Evolutionary conservation across 352 stramenopile genomes (phyloP), one percentile per base, ranked within the genome.

Genomic region (Peronospora tabacina): DNA sequence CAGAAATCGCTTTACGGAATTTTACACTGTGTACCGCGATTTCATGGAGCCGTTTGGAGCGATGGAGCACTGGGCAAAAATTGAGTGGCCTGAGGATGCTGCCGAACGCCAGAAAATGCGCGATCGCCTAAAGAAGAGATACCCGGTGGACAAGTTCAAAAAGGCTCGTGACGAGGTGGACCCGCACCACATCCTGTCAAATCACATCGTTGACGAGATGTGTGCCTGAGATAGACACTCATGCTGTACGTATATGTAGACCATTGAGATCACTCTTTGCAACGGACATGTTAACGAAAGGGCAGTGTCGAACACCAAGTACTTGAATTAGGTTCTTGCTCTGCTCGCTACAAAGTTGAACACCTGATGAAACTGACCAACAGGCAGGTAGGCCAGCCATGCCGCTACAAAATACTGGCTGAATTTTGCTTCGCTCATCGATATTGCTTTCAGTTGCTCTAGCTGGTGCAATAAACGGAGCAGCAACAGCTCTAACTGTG

Each of bases 1-100:
- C 44, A 95, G 84, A 22, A 55, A 92, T 20, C 67, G 78, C 19
- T 99, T 99, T 55, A 70, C 87, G 46, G 66, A 89, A 41, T 99
- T 98, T 61, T 95, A 95, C 53, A 71, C 83, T 28, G 69, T 92
- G 37, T 84, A 97, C 28, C 70, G 83, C 26, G 70, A 89, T 35
- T 78, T 98, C 26, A 94, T 92, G 67, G 77, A 90, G 38, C 79
- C 80, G 26, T 97, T 92, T 48, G 78, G 81, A 13, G 83, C 82
- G 2, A 85, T 87, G 15, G 91, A 94, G 58, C 96, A 99, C 61
- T 99, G 96, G 96, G 95, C 95, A 13, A 99, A 99, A 70, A 87
- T 98, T 45, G 95, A 98, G 69, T 78, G 84, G 65, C 80, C 84
- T 5, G 51, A 55, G 19, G 82, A 81, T 62, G 52, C 54, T 17